Base-by-base conservation (phyloP, 345 rosid genomes). In the Erucastrum elatum region DNA sequence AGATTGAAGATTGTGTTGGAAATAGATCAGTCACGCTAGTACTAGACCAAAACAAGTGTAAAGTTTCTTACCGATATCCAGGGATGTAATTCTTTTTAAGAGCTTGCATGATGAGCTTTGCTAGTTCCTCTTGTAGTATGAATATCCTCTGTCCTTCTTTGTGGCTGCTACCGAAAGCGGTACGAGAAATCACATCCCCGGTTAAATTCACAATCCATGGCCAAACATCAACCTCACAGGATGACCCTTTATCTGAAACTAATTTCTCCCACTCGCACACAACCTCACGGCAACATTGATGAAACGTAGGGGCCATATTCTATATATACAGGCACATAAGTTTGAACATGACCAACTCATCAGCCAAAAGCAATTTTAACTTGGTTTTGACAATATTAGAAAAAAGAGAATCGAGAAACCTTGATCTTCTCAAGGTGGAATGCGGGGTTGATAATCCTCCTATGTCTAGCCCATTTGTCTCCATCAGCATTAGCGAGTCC, bases 371-470 rank as follows among this genome's bases (percentile, higher is more conserved):
- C 1, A 61, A 34, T 6, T 35, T 35, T 34, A 26, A 64, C 21
- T 60, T 33, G 70, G 70, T 51, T 33, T 5, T 30, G 8, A 70
- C 5, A 37, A 34, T 65, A 39, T 58, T 27, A 3, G 25, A 49
- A 34, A 44, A 44, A 67, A 53, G 8, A 11, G 44, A 27, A 26
- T 41, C 5, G 33, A 49, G 15, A 26, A 49, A 85, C 85, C 86
- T 86, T 86, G 13, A 86, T 66, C 75, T 79, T 84, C 35, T 80
- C 83, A 10, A 68, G 39, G 41, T 81, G 86, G 41, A 85, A 87
- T 27, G 87, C 85, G 5, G 86, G 86, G 30, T 82, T 85, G 77
- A 87, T 72, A 26, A 85, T 79, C 76, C 44, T 85, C 64, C 87
- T 64, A 34, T 79, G 83, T 64, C 75, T 75, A 4, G 66, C 82